Evolutionary conservation across 192 early-diverging fungal genomes (phyloP).

Genomic region (Cladochytrium replicatum): DNA sequence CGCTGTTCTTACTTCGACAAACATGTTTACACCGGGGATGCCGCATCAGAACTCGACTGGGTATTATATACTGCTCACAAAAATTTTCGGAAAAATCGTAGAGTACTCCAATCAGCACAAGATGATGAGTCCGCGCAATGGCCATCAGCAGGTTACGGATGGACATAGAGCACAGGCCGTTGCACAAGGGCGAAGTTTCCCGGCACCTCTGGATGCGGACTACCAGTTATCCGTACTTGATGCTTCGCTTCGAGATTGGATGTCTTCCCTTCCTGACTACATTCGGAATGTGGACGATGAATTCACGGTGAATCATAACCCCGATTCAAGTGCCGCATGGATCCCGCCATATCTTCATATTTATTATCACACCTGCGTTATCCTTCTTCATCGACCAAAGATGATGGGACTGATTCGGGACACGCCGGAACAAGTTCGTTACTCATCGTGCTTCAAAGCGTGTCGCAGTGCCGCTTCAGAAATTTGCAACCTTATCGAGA

Average conservation of each 20-base stretch:
- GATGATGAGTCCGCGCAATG: too few relatives aligned
- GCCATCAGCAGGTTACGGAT: conserved; percentile 3
- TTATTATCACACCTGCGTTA: conserved; percentile 26
- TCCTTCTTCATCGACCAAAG: conserved; percentile 31
- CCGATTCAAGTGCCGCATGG: conserved; percentile 3
- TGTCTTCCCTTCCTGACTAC: conserved; percentile 21
- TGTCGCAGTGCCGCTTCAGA: conserved; percentile 13
- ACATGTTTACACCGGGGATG: conserved; percentile 21
- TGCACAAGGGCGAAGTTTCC: background rate
- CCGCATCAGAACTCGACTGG: conserved; percentile 11
- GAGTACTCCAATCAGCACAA: conserved; percentile 23
- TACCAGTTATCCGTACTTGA: conserved; percentile 26
- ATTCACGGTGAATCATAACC: background rate
- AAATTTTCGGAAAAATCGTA: conserved; percentile 36
- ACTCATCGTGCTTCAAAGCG: conserved; percentile 9
- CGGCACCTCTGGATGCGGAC: conserved; percentile 13
- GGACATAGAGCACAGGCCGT: background rate
- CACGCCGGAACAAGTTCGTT: background rate
- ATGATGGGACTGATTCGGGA: conserved; percentile 19
- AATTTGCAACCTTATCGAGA: conserved; percentile 4
- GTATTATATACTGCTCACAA: conserved; percentile 28
- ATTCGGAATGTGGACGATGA: conserved; percentile 9
- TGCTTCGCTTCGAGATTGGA: conserved; percentile 27
- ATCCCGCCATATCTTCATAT: conserved; percentile 20
- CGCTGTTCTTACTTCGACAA: conserved; percentile 20